A percentile compares a stretch with the other conserved stretches of the same genome.
phyloP scores from a whole-genome alignment of 768 basidiomycete genomes.

The Rhizopogon sp. region DNA sequence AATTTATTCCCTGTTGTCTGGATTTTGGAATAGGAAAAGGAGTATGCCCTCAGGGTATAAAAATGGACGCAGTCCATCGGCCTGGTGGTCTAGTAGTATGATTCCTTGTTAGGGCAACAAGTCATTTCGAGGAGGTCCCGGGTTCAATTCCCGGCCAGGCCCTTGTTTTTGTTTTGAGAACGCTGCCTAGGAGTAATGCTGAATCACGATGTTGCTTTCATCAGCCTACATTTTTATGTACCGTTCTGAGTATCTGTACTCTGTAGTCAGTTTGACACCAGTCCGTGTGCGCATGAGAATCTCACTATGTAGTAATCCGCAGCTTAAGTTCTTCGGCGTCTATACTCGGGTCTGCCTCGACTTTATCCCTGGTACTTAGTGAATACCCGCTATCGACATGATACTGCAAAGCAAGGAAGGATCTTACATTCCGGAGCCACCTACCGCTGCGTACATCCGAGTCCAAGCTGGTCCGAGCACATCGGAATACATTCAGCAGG shows the following conservation, averaged over 20 bases:
- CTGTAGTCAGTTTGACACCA: no score
- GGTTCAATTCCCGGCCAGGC: constrained; percentile 86
- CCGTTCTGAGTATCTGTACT: no score
- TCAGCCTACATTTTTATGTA: no score
- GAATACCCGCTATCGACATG: neutral
- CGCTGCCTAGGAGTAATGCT: no score
- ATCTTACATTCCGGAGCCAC: neutral
- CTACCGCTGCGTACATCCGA: neutral
- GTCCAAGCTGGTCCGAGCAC: neutral
- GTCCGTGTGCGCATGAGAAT: no score
- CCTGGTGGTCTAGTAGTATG: constrained; percentile 64
- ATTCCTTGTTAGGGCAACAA: constrained; percentile 52
- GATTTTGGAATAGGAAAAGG: neutral
- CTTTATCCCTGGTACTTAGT: neutral
- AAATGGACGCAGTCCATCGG: constrained; percentile 14
- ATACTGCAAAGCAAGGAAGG: neutral
- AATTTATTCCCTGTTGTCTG: no score
- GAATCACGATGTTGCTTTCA: no score
- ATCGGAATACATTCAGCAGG: neutral
- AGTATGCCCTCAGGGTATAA: neutral
- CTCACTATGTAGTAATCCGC: no score
- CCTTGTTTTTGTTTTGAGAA: constrained; percentile 23
- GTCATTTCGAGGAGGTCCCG: constrained; percentile 65
- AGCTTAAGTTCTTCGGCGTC: no score
- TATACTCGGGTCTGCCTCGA: no score